A percentile compares a stretch with the other conserved stretches of the same genome.
These are phyloP conservation scores for Pythium folliculosum DNA, from an alignment of 352 stramenopile genomes.

Conservation along the genomic window DNA sequence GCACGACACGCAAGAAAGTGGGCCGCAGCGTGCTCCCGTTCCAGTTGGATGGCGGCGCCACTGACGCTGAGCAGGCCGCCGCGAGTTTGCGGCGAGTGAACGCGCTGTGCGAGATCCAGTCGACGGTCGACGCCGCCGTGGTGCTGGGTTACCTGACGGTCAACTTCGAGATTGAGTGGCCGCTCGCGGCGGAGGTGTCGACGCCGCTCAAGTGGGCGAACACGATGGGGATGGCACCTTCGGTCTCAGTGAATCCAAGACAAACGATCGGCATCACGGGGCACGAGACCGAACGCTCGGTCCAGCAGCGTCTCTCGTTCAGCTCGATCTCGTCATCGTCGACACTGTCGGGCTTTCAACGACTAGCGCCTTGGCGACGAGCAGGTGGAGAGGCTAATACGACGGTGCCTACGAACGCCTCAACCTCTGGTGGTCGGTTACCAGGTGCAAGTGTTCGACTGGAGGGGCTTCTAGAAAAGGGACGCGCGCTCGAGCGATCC, in stretches of 20 bases:
- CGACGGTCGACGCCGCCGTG: not conserved
- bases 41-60: not conserved
- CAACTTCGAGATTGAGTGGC: constrained; percentile 33
- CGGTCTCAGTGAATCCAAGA: constrained; percentile 22
- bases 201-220: constrained; percentile 30
- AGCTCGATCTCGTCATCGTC: constrained; percentile 28
- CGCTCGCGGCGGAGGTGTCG: not conserved
- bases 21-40: constrained; percentile 36
- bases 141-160: constrained; percentile 27
- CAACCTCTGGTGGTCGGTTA: too few species aligned
- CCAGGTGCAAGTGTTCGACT: constrained; percentile 5
- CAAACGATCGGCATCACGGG: not conserved
- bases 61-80: constrained; percentile 16
- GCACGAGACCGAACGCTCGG: constrained; percentile 8
- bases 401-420: not conserved
- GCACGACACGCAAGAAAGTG: constrained; percentile 37
- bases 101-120: constrained; percentile 29
- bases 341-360: not conserved
- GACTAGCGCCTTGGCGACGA: not conserved
- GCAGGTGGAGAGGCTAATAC: not conserved
- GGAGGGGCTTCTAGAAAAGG: constrained; percentile 23
- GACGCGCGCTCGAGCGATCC: constrained; percentile 28
- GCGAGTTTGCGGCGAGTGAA: constrained; percentile 44
- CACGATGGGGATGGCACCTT: not conserved
- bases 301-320: constrained; percentile 31